phyloP scores from a whole-genome alignment of 2,329 filamentous ascomycete species.

The Diplodia seriata region DNA sequence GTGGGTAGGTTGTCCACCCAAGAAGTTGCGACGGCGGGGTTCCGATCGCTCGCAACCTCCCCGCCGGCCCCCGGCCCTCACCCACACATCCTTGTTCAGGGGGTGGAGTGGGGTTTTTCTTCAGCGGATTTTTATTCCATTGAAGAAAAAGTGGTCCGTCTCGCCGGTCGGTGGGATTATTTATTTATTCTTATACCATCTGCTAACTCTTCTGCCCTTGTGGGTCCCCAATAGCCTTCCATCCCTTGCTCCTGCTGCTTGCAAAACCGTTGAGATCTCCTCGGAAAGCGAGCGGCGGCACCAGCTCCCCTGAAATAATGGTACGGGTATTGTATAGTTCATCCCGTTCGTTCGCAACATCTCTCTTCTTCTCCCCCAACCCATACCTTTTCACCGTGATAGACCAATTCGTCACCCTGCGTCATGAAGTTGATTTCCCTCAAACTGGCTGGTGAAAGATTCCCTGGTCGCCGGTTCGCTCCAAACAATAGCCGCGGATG shows the following conservation, averaged over 20 bases:
- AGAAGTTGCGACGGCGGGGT: neutral
- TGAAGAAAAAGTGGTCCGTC: neutral
- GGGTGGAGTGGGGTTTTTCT: neutral
- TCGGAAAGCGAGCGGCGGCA: conserved; percentile 1
- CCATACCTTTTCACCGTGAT: neutral
- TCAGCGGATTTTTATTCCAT: neutral
- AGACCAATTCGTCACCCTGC: neutral
- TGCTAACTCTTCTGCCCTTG: neutral
- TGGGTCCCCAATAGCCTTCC: neutral
- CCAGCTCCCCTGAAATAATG: neutral
- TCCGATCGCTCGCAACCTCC: neutral
- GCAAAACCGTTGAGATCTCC: neutral
- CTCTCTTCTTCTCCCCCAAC: neutral
- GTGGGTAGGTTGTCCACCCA: neutral
- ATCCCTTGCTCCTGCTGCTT: neutral
- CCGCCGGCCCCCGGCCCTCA: neutral
- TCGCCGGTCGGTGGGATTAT: conserved; percentile 2
- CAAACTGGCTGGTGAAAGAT: neutral
- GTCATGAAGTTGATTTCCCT: neutral
- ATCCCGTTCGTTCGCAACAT: neutral
- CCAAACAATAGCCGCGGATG: neutral
- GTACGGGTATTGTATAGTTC: conserved; percentile 8
- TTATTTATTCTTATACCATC: neutral
- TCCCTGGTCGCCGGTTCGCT: neutral
- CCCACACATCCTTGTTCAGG: neutral